phyloP scores from a whole-genome alignment of 2,329 filamentous ascomycete genomes.

The Nigrograna mackinnonii region DNA sequence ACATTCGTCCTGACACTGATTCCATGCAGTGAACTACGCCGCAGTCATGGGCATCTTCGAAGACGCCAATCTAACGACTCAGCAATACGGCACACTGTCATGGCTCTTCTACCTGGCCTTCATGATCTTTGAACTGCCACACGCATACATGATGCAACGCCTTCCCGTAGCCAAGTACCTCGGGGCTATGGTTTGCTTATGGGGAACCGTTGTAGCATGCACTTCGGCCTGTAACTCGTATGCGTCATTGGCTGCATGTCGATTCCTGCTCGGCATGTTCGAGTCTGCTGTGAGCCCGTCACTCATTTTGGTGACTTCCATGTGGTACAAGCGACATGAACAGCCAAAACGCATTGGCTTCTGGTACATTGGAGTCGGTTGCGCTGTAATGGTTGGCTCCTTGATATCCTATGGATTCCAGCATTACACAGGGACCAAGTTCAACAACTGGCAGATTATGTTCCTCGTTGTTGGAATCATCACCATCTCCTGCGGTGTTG shows the following conservation, averaged over 20 bases:
- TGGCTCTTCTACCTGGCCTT: slow-evolving; percentile 50
- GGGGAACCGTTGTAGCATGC: slow-evolving; percentile 18
- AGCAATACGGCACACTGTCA: slow-evolving; percentile 61
- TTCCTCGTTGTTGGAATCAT: slow-evolving; percentile 22
- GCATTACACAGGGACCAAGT: slow-evolving; percentile 15
- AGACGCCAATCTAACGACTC: slow-evolving; percentile 60
- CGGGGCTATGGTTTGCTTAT: slow-evolving; percentile 33
- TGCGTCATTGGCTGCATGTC: slow-evolving; percentile 53
- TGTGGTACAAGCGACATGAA: slow-evolving; percentile 41
- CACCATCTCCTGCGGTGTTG: slow-evolving; percentile 12
- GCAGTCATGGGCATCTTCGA: slow-evolving; percentile 67
- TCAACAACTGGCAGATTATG: slow-evolving; percentile 25
- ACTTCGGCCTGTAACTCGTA: slow-evolving; percentile 17
- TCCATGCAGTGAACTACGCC: slow-evolving; percentile 39
- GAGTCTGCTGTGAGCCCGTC: slow-evolving; percentile 61
- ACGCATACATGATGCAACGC: slow-evolving; percentile 26
- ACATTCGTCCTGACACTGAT: neutral
- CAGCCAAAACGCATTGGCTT: slow-evolving; percentile 33
- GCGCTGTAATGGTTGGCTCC: slow-evolving; percentile 14
- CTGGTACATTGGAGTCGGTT: slow-evolving; percentile 39
- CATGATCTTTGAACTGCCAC: slow-evolving; percentile 21
- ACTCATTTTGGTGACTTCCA: slow-evolving; percentile 52
- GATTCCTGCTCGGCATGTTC: slow-evolving; percentile 59
- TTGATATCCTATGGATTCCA: slow-evolving; percentile 27
- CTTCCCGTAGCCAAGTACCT: slow-evolving; percentile 25